Evolutionary conservation across 192 early-diverging fungal species (phyloP).

Genomic region (Funneliformis mosseae): DNA sequence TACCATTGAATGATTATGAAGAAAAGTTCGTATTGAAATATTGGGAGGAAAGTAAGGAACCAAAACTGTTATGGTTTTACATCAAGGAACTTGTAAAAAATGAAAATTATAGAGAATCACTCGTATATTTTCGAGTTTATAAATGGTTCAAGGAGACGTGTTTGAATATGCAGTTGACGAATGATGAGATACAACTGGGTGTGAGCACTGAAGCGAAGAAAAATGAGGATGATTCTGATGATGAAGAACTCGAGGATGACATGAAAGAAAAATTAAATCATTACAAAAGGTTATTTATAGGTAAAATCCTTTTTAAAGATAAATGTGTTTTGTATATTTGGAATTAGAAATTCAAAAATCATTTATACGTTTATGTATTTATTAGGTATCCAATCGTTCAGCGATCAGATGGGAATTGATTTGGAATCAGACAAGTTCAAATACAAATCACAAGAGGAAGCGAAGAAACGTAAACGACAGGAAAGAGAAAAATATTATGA

Average conservation of each 20-base stretch:
- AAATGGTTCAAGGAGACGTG: background rate
- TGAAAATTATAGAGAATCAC: background rate
- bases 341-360: too few relatives aligned
- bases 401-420: background rate
- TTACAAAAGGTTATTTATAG: background rate
- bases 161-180: background rate
- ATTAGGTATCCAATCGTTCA: background rate
- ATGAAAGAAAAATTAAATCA: background rate
- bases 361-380: background rate
- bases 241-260: background rate
- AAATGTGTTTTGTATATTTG: background rate
- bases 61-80: background rate
- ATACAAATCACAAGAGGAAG: background rate
- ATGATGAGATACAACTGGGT: background rate
- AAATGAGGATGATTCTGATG: background rate
- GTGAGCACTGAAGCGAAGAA: background rate
- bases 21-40: background rate
- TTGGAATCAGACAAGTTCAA: background rate
- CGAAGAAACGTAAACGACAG: background rate
- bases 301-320: background rate
- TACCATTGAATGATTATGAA: background rate
- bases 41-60: background rate
- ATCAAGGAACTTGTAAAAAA: background rate
- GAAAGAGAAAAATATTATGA: background rate
- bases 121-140: background rate